Evolutionary conservation across 257 asterid genomes (phyloP).

Genomic region (Petunia secreta): DNA sequence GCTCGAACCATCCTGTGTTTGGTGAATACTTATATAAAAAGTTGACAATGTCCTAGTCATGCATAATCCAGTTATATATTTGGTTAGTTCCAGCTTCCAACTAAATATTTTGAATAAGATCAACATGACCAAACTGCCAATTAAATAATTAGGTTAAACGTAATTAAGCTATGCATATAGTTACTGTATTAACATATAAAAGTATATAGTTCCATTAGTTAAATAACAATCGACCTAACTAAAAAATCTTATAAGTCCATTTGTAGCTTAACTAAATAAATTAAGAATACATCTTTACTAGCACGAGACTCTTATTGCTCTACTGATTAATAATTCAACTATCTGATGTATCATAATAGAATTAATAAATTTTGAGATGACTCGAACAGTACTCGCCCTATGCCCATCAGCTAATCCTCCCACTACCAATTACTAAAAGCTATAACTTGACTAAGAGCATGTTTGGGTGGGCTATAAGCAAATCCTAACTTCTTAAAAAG

Average conservation of each 20-base stretch:
- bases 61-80: neutral
- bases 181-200: neutral
- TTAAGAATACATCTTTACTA: neutral
- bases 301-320: neutral
- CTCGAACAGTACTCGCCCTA: too few relatives aligned
- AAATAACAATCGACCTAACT: neutral
- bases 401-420: too few relatives aligned
- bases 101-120: slow-evolving; percentile 15
- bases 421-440: too few relatives aligned
- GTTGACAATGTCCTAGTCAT: neutral
- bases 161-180: neutral
- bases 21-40: neutral
- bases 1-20: neutral
- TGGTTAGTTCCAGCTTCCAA: slow-evolving; percentile 26
- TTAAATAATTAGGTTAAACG: neutral
- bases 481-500: too few relatives aligned
- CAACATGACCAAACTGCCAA: neutral
- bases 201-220: neutral
- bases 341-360: too few relatives aligned
- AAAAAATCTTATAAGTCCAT: neutral
- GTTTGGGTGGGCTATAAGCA: too few relatives aligned
- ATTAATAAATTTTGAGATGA: too few relatives aligned
- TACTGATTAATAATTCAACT: too few relatives aligned
- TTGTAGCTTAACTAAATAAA: neutral
- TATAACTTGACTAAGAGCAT: too few relatives aligned